Evolutionary conservation across 257 asterid genomes (phyloP), one percentile per base, ranked within the genome.

Genomic region (Fraxinus pennsylvanica): DNA sequence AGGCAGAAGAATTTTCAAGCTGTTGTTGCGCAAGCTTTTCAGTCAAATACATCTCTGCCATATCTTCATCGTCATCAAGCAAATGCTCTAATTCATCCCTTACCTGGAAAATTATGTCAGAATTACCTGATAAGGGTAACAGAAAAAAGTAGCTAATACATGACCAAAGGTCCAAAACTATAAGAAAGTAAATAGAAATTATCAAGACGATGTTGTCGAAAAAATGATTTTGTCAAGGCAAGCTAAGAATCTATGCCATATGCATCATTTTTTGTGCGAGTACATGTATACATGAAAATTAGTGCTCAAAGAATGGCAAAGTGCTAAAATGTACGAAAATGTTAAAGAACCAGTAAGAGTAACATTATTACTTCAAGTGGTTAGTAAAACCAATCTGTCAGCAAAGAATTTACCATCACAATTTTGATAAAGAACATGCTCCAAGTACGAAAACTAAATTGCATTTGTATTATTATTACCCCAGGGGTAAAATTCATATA

Each of bases 41-140:
- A 8, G 97, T 94, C 81, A 94, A 86, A 86, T 92, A 94, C 99
- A 94, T 94, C 88, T 92, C 99, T 19, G 98, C 99, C 99, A 94
- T 92, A 76, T 94, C 99, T 52, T 92, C 98, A 61, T 94, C 98
- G 72, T 94, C 99, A 32, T 94, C 98, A 17, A 94, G 93, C 88
- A 95, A 87, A 87, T 95, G 97, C 87, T 95, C 99, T 80, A 95
- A 80, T 84, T 95, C 99, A 83, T 92, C 99, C 79, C 97, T 87
- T n/a, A 93, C 99, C 99, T 95, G 85, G 79, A 76, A 78, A 76
- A 76, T 33, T 54, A 69, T 65, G 68, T 45, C 67, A 72, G 68
- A 80, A 73, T 70, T 19, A 71, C 38, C 66, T 52, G 21, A 74
- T 71, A 47, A 74, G 50, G 41, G 63, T 27, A 76, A 79, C 3